Evolutionary conservation across 148 eudicot species (phyloP).

Genomic region (Amaranthus cruentus): DNA sequence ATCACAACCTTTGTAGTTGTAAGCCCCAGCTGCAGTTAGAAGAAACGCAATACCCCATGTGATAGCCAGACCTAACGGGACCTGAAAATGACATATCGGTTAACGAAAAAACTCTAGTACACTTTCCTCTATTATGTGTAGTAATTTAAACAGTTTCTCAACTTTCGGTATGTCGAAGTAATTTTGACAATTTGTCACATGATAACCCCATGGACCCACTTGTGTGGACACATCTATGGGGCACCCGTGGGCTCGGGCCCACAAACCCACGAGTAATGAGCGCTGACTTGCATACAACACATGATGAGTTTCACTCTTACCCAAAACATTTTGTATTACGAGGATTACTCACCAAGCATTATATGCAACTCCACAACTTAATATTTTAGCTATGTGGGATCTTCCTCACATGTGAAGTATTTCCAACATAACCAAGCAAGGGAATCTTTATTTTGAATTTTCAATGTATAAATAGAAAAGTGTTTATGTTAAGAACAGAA

Average conservation of each 20-base stretch:
- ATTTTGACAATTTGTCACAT: not conserved
- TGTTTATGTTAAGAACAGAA: not conserved
- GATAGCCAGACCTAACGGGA: constrained; percentile 83
- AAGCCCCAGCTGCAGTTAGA: constrained; percentile 87
- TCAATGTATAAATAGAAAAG: not conserved
- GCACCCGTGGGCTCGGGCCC: no score
- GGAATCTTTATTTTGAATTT: no score
- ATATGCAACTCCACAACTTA: no score
- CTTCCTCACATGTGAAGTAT: not conserved
- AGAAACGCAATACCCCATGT: constrained; percentile 87
- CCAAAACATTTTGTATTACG: no score
- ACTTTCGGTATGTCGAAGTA: not conserved
- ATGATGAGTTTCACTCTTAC: no score
- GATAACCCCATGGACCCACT: not conserved
- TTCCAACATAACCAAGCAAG: not conserved
- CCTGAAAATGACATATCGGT: constrained; percentile 40
- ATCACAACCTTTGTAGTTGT: constrained; percentile 83
- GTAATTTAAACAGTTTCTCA: not conserved
- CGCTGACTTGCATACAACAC: no score
- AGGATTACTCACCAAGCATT: no score
- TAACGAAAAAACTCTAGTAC: not conserved
- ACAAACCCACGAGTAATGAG: no score
- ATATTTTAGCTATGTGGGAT: not conserved
- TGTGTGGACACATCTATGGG: no score
- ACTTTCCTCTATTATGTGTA: not conserved